Conservation (phyloP, 169 alveolate genomes). For the Condylostoma magnum region DNA sequence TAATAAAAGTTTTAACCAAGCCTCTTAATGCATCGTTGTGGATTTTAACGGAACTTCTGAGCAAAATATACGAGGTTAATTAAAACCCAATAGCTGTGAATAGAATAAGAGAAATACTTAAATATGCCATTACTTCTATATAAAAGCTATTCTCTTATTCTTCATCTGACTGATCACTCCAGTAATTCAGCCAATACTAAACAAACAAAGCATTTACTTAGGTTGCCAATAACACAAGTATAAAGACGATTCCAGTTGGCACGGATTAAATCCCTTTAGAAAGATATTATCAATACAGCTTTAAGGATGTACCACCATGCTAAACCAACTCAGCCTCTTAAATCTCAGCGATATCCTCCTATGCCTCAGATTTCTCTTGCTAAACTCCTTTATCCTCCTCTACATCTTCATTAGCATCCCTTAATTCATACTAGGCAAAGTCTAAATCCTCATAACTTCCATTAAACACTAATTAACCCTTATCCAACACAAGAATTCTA, state of each 20-base stretch:
- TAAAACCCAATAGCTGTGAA: neutral
- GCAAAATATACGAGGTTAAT: neutral
- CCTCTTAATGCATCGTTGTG: too few relatives aligned
- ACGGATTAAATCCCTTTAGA: neutral
- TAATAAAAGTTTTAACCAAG: neutral
- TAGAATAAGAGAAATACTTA: neutral
- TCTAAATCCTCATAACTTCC: neutral
- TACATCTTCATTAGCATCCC: constrained; percentile 33
- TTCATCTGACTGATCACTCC: neutral
- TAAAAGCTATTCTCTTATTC: constrained; percentile 1
- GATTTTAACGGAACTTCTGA: too few relatives aligned
- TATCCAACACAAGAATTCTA: constrained; percentile 67
- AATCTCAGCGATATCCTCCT: neutral
- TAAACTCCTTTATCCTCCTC: constrained; percentile 43
- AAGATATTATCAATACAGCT: neutral
- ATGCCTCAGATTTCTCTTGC: constrained; percentile 48
- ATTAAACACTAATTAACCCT: neutral
- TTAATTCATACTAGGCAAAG: constrained; percentile 28
- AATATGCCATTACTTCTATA: neutral
- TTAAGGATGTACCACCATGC: neutral
- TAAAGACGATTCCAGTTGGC: neutral
- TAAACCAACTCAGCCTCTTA: neutral
- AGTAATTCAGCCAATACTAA: neutral
- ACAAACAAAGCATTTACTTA: neutral
- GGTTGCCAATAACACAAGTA: neutral